Evolutionary conservation across 768 basidiomycete species (phyloP).

Genomic region (Crucibulum laeve): DNA sequence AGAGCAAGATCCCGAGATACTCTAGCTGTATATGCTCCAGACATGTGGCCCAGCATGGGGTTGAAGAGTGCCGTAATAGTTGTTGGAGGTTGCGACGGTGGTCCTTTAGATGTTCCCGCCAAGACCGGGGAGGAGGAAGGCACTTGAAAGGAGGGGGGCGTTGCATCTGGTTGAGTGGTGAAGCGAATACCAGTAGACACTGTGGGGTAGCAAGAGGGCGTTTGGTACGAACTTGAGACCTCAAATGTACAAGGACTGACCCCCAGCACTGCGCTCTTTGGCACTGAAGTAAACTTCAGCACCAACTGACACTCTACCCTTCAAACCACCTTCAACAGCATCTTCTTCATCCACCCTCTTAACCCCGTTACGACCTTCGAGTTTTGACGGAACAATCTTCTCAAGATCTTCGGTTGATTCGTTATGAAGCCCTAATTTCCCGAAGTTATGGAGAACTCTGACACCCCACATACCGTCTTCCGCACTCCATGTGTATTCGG

Average conservation of each 20-base stretch:
- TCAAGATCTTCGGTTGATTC: constrained; percentile 28
- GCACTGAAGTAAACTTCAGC: constrained; percentile 93
- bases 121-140: constrained; percentile 31
- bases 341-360: constrained; percentile 96
- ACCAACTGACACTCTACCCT: constrained; percentile 86
- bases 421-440: constrained; percentile 47
- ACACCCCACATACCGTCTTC: constrained; percentile 94
- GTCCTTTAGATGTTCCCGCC: constrained; percentile 23
- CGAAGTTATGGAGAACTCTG: constrained; percentile 89
- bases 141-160: constrained; percentile 59
- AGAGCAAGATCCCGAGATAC: constrained; percentile 82
- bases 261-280: constrained; percentile 88
- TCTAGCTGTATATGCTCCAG: constrained; percentile 86
- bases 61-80: constrained; percentile 94
- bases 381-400: constrained; percentile 10
- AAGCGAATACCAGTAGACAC: constrained; percentile 95
- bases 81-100: constrained; percentile 77
- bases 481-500: constrained; percentile 92
- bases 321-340: constrained; percentile 85
- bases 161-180: constrained; percentile 82
- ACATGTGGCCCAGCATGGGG: constrained; percentile 93
- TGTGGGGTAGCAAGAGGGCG: constrained; percentile 21
- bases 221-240: background rate
- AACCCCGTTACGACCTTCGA: constrained; percentile 26
- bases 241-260: constrained; percentile 38